phyloP scores from a whole-genome alignment of 164 flowering plant species.

The Tetracentron sinense region DNA sequence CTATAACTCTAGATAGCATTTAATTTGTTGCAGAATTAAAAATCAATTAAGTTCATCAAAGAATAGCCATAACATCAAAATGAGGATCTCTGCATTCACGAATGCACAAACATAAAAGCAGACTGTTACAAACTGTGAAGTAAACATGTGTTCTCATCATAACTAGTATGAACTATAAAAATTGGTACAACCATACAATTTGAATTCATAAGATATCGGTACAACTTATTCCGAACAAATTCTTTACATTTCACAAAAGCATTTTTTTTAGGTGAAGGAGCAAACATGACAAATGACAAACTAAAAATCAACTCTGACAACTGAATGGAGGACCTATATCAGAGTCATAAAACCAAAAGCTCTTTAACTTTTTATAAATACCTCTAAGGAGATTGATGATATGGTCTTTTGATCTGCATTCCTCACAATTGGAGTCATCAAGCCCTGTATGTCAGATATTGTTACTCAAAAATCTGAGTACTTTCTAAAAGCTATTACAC shows the following conservation, averaged over 20 bases:
- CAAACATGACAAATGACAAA: not conserved
- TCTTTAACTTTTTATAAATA: constrained; percentile 19
- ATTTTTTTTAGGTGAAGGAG: not conserved
- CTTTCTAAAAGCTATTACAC: constrained; percentile 3
- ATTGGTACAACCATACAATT: too few species aligned
- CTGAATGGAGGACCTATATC: not conserved
- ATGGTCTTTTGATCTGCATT: constrained; percentile 93
- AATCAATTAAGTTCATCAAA: not conserved
- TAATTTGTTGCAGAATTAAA: not conserved
- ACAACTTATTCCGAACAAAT: too few species aligned
- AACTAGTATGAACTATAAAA: too few species aligned
- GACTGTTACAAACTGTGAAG: too few species aligned
- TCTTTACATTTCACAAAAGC: too few species aligned
- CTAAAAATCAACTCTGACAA: not conserved
- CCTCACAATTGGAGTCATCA: constrained; percentile 96
- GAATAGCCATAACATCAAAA: not conserved
- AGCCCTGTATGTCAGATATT: constrained; percentile 52
- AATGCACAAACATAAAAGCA: not conserved
- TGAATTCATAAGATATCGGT: too few species aligned
- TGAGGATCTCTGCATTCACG: not conserved
- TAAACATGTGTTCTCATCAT: too few species aligned
- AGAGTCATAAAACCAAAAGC: not conserved
- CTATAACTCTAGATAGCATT: not conserved
- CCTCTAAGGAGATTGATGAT: constrained; percentile 83
- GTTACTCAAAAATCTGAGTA: constrained; percentile 1